Base-by-base conservation (phyloP, 305 asterid species). In the Lippia alba region DNA sequence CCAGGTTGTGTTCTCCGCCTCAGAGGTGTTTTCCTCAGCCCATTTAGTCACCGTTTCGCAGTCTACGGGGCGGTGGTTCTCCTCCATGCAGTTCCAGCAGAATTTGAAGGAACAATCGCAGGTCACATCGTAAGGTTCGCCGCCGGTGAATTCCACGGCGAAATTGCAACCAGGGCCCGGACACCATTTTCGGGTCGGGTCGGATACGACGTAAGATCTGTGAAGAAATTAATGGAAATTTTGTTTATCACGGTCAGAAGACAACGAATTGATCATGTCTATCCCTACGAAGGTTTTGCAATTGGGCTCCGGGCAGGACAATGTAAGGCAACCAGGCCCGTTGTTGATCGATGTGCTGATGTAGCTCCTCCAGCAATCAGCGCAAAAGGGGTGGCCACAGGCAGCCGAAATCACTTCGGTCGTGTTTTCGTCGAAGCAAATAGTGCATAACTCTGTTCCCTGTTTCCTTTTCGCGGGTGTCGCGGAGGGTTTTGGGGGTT, bases 321-420 rank as follows among this genome's bases (percentile, higher is more conserved):
- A 74, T 12, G 20, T 72, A 61, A 86, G 61, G 73, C 86, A 86
- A 1, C 79, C 87, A 0, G 76, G 64, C 1, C 89, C 91, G 15
- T 80, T 83, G 14, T 64, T 71, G 39, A 86, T 80, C 12, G 83
- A 78, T 6, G 61, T 18, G 16, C 41, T 12, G 8, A 82, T 61
- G 34, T 80, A 81, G 3, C 32, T 39, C 58, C 39, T 49, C 89
- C 87, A 85, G 72, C 91, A 87, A 32, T 15, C 16, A 0, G 24
- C 44, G 34, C 90, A 87, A 51, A 69, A 85, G 36, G 72, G 84
- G 56, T 87, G 88, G 14, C 83, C 84, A 39, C 93, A 87, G 14
- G 71, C 14, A 16, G 81, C 78, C 3, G 79, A 50, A 5, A 56
- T 9, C 53, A 74, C n/a, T n/a, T n/a, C n/a, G 61, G 33, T 1